phyloP scores from a whole-genome alignment of 352 stramenopile species.

The Phytophthora litchii region DNA sequence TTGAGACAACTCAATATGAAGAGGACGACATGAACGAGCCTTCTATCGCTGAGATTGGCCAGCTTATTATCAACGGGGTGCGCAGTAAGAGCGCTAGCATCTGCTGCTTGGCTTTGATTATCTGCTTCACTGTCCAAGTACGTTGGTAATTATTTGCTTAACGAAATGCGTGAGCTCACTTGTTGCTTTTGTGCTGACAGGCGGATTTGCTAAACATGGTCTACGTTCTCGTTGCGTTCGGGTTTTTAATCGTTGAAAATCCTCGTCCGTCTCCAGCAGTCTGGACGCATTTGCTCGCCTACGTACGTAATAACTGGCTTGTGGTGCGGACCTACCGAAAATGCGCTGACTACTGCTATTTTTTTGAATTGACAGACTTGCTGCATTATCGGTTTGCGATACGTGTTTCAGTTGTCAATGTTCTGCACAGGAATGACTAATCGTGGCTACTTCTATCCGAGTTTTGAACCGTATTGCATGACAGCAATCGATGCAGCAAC shows the following conservation, averaged over 20 bases:
- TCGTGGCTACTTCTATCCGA: constrained; percentile 72
- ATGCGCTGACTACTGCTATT: constrained; percentile 1
- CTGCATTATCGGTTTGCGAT: constrained; percentile 62
- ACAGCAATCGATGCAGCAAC: constrained; percentile 35
- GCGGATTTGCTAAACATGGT: constrained; percentile 84
- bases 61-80: constrained; percentile 64
- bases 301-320: constrained; percentile 53
- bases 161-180: constrained; percentile 3
- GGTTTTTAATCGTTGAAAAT: constrained; percentile 76
- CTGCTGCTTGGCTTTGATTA: constrained; percentile 67
- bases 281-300: constrained; percentile 83
- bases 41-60: constrained; percentile 56
- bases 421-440: constrained; percentile 76
- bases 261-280: constrained; percentile 61
- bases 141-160: not conserved
- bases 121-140: constrained; percentile 82
- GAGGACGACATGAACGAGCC: constrained; percentile 80
- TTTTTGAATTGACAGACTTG: constrained; percentile 42
- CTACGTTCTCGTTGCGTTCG: constrained; percentile 72
- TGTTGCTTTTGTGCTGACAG: constrained; percentile 31
- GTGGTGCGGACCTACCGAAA: not conserved
- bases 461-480: constrained; percentile 78
- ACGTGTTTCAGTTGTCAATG: constrained; percentile 83
- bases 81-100: constrained; percentile 70
- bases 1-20: constrained; percentile 75